Evolutionary conservation across 306 rosid genomes (phyloP).

Genomic region (Fagus sylvatica): DNA sequence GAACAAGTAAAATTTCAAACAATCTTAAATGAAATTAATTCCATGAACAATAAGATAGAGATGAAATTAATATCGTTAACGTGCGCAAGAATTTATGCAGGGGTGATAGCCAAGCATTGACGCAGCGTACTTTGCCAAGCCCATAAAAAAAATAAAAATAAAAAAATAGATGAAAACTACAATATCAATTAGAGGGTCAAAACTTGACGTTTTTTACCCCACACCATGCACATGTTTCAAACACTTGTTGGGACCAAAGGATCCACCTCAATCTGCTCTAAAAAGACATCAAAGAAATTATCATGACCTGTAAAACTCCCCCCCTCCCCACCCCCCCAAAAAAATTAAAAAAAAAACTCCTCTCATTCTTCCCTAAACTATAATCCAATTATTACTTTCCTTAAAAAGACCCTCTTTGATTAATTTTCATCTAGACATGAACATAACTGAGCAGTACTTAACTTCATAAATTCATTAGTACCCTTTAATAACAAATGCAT

Average conservation of each 20-base stretch:
- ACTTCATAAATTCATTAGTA: background rate
- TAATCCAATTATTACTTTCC: background rate
- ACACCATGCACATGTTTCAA: background rate
- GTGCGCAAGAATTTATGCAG: too few species aligned
- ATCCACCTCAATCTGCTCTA: background rate
- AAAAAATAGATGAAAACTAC: too few species aligned
- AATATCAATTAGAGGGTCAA: background rate
- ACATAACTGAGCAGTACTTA: background rate
- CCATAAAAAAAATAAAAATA: too few species aligned
- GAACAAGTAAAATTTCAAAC: background rate
- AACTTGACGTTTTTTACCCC: background rate
- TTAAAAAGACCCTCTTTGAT: background rate
- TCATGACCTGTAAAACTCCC: too few species aligned
- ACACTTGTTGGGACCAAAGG: background rate
- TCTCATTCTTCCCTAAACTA: background rate
- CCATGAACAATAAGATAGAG: background rate
- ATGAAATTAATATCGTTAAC: background rate
- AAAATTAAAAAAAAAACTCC: too few species aligned
- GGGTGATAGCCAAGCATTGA: too few species aligned
- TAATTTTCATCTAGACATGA: background rate
- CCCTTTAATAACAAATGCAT: background rate
- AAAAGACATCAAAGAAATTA: too few species aligned
- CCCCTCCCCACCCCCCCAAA: too few species aligned
- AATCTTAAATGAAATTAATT: background rate
- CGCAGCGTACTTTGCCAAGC: too few species aligned